Evolutionary conservation across 2,329 filamentous ascomycete species (phyloP), one percentile per base, ranked within the genome.

Genomic region (Cladophialophora immunda): DNA sequence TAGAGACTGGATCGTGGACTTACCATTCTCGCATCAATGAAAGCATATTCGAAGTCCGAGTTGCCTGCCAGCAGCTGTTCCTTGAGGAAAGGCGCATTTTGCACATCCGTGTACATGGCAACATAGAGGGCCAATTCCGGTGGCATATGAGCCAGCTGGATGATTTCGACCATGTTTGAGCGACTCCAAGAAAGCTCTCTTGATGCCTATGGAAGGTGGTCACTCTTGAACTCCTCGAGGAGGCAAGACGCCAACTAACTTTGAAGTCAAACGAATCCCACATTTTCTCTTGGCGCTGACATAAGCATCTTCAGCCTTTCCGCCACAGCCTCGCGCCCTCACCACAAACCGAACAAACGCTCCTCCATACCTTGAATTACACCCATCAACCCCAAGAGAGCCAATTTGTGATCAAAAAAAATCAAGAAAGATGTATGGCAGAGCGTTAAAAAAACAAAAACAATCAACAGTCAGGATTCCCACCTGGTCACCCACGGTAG

Each of bases 51-150:
- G 74, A 94, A 98, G 8, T 90, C 89, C 11, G 87, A 76, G 76
- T 98, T 97, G 60, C 92, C 91, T 5, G 88, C 86, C n/a, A 98
- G 84, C 4, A 99, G 87, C 80, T 97, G 94, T 72, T 90, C 84
- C 60, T 93, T 90, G 52, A 99, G 83, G 75, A 90, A 93, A 0
- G 86, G 80, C 11, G 93, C 86, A 77, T 99, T 99, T 68, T 86
- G 78, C 64, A 98, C 87, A 76, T 92, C 82, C 25, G 83, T 86
- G 81, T 95, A 97, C 34, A 97, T 81, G 52, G 88, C 89, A 58
- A 92, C 81, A 78, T 95, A 89, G 32, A 97, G 82, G 6, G 86
- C 84, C 76, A 93, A 84, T 30, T 83, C 82, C 6, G 83, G 75
- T 1, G 92, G 91, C 52, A 96, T 81, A 77, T 97, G 93, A 67